These are phyloP conservation scores for Fusarium fujikuroi DNA, from an alignment of 2,329 filamentous ascomycete species.

Conservation along the genomic window DNA sequence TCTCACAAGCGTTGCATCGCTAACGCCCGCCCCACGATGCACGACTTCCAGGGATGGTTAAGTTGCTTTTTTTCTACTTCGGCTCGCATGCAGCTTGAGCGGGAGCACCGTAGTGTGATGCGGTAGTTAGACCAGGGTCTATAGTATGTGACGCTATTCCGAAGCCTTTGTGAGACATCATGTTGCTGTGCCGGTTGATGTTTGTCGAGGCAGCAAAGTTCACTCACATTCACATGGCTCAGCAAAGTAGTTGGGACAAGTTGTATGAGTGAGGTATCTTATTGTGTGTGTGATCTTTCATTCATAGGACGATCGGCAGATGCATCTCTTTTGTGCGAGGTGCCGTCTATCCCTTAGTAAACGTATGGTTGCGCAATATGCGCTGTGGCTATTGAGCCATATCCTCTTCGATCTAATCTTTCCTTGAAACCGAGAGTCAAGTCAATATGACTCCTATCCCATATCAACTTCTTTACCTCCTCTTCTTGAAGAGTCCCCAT, in stretches of 20 bases:
- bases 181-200: not conserved
- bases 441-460: not conserved
- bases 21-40: slow-evolving; percentile 25
- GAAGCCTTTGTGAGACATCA: not conserved
- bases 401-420: slow-evolving; percentile 32
- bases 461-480: slow-evolving; percentile 7
- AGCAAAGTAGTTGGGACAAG: too few species aligned
- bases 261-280: slow-evolving; percentile 30
- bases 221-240: not conserved
- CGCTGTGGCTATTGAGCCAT: slow-evolving; percentile 36
- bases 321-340: slow-evolving; percentile 29
- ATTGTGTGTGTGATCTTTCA: slow-evolving; percentile 24
- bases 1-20: slow-evolving; percentile 21
- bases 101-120: slow-evolving; percentile 3
- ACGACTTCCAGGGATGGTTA: slow-evolving; percentile 11
- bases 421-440: slow-evolving; percentile 3
- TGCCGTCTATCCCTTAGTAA: slow-evolving; percentile 36
- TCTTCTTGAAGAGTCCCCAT: not conserved
- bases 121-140: not conserved
- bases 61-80: slow-evolving; percentile 17
- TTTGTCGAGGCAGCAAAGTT: not conserved
- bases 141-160: not conserved
- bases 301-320: slow-evolving; percentile 38
- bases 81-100: slow-evolving; percentile 7
- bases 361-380: slow-evolving; percentile 36